Evolutionary conservation across 2,329 filamentous ascomycete species (phyloP).

Genomic region (Neofusicoccum cordaticola): DNA sequence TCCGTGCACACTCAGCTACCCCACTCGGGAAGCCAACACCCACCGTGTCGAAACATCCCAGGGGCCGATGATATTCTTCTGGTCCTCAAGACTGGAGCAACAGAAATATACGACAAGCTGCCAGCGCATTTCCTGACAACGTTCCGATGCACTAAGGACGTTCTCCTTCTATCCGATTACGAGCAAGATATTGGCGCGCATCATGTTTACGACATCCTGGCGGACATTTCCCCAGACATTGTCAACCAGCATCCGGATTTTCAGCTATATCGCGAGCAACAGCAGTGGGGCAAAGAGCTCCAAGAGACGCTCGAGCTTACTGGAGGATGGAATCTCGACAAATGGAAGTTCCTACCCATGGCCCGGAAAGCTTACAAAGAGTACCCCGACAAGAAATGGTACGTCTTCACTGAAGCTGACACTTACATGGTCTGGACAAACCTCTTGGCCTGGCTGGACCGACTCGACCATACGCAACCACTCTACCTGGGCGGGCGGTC

Average conservation of each 20-base stretch:
- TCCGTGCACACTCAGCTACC: too few species aligned
- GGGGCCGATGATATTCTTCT: conserved; percentile 53
- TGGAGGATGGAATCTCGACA: conserved; percentile 51
- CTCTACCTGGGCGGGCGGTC: conserved; percentile 42
- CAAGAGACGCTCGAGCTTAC: not conserved
- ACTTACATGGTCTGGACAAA: conserved; percentile 38
- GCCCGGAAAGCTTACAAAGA: conserved; percentile 46
- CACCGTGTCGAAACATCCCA: conserved; percentile 28
- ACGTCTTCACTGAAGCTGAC: conserved; percentile 38
- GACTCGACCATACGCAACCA: conserved; percentile 39
- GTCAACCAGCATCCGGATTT: conserved; percentile 49
- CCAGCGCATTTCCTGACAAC: conserved; percentile 58
- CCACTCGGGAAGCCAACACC: too few species aligned
- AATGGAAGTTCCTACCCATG: conserved; percentile 60
- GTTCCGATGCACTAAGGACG: conserved; percentile 55
- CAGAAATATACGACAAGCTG: conserved; percentile 56
- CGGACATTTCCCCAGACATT: conserved; percentile 39
- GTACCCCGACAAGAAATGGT: conserved; percentile 37
- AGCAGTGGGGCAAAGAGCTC: not conserved
- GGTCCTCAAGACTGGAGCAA: conserved; percentile 60
- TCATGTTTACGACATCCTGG: conserved; percentile 50
- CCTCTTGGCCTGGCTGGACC: conserved; percentile 39
- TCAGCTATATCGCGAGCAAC: conserved; percentile 51
- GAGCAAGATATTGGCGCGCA: conserved; percentile 52
- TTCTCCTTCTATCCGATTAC: conserved; percentile 58